These are phyloP conservation scores for Wolfiporia cocos DNA, from an alignment of 1,284 basidiomycete genomes.

Conservation along the genomic window DNA sequence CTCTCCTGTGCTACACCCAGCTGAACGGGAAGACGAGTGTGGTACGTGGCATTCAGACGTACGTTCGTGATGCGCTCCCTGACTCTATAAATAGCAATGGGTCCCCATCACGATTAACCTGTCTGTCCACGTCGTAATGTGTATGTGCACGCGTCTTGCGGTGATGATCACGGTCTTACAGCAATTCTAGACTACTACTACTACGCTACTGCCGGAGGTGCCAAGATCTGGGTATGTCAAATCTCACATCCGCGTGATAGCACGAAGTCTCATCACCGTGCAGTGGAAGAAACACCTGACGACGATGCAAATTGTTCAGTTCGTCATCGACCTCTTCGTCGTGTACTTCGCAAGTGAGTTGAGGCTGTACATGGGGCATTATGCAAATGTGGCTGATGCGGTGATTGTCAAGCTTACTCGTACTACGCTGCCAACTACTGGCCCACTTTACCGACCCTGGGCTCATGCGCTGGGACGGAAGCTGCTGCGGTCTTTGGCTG, in stretches of 20 bases:
- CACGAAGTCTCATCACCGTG: slow-evolving; percentile 6
- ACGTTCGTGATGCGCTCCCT: not conserved
- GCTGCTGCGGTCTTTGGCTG: slow-evolving; percentile 88
- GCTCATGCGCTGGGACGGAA: slow-evolving; percentile 87
- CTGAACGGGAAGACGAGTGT: slow-evolving; percentile 90
- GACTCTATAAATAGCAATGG: slow-evolving; percentile 72
- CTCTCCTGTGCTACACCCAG: slow-evolving; percentile 91
- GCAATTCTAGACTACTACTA: slow-evolving; percentile 86
- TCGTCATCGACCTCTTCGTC: slow-evolving; percentile 83
- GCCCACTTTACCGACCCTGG: slow-evolving; percentile 58
- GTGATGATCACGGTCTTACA: not conserved
- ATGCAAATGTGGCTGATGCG: slow-evolving; percentile 12
- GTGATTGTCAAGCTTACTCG: slow-evolving; percentile 59
- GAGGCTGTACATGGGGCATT: slow-evolving; percentile 8
- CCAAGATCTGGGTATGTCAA: slow-evolving; percentile 82
- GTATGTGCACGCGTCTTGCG: slow-evolving; percentile 43
- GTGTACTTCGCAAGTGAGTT: slow-evolving; percentile 92
- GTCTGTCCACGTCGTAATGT: slow-evolving; percentile 97
- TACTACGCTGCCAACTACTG: slow-evolving; percentile 73
- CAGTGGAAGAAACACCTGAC: slow-evolving; percentile 98
- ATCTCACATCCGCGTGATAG: not conserved
- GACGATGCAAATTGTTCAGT: slow-evolving; percentile 93
- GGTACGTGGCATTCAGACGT: slow-evolving; percentile 36
- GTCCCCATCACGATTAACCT: slow-evolving; percentile 93
- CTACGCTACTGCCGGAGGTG: slow-evolving; percentile 92